phyloP scores from a whole-genome alignment of 1,284 basidiomycete species.

The Lentinula novae-zelandiae region DNA sequence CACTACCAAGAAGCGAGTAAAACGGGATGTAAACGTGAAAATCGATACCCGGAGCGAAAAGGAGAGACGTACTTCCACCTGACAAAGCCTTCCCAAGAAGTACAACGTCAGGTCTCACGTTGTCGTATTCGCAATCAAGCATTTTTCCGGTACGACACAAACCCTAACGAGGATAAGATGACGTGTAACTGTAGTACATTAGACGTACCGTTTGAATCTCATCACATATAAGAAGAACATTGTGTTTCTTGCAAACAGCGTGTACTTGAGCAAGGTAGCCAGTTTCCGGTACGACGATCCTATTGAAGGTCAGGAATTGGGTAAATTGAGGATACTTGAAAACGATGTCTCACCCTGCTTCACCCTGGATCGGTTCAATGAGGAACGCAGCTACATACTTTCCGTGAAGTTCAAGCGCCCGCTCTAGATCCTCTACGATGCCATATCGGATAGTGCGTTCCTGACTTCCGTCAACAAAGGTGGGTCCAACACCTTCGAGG shows the following conservation, averaged over 20 bases:
- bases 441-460: conserved; percentile 75
- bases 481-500: conserved; percentile 82
- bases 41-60: neutral
- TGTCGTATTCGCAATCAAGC: conserved; percentile 87
- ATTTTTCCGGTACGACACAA: conserved; percentile 83
- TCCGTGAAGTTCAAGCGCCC: conserved; percentile 80
- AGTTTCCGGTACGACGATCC: conserved; percentile 37
- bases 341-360: conserved; percentile 77
- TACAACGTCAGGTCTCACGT: conserved; percentile 88
- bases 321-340: neutral
- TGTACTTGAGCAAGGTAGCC: conserved; percentile 83
- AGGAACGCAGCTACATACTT: conserved; percentile 89
- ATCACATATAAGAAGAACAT: conserved; percentile 94
- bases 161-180: conserved; percentile 43
- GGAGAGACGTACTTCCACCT: conserved; percentile 68
- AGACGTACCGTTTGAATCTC: conserved; percentile 88
- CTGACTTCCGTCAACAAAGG: conserved; percentile 50
- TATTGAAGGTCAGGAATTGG: neutral
- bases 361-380: conserved; percentile 97
- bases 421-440: conserved; percentile 77
- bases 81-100: conserved; percentile 95
- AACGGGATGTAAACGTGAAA: neutral
- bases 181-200: neutral
- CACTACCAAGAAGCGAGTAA: conserved; percentile 42
- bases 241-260: conserved; percentile 88